Conservation (phyloP, 352 stramenopile genomes). For the Phytophthora capsici region DNA sequence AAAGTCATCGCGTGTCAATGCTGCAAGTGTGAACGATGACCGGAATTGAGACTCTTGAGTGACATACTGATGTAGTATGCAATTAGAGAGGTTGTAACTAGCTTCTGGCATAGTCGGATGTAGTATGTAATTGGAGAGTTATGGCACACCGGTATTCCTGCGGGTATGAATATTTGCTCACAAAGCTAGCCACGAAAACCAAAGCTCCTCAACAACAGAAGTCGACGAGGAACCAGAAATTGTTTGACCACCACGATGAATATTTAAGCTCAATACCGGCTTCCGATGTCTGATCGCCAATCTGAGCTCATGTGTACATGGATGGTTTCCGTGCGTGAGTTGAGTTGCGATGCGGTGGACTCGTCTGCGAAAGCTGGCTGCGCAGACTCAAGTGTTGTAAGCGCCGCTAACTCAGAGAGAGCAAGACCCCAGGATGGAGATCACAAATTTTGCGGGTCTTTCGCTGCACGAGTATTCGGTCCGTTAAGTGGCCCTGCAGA, state of each 20-base stretch:
- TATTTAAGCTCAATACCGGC: background rate
- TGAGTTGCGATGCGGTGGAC: background rate
- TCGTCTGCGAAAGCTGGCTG: background rate
- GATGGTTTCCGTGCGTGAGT: background rate
- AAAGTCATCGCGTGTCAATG: constrained; percentile 28
- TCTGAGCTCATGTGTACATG: constrained; percentile 6
- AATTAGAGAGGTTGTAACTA: too few species aligned
- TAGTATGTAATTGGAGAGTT: too few species aligned
- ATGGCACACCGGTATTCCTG: too few species aligned
- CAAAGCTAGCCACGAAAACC: background rate
- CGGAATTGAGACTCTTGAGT: constrained; percentile 1
- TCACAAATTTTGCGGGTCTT: constrained; percentile 27
- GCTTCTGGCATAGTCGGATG: too few species aligned
- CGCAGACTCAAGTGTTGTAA: too few species aligned
- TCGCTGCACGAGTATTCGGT: constrained; percentile 36
- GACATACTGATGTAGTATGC: too few species aligned
- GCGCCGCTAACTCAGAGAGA: background rate
- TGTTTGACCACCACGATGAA: background rate
- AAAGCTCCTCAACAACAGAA: background rate
- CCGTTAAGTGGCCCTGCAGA: constrained; percentile 23
- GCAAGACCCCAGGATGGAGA: constrained; percentile 4
- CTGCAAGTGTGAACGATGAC: constrained; percentile 9
- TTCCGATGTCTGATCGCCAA: background rate
- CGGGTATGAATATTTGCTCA: too few species aligned
- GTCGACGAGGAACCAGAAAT: background rate